These are phyloP conservation scores for Colletotrichum liriopes DNA, from an alignment of 2,329 filamentous ascomycete genomes.

Conservation along the genomic window DNA sequence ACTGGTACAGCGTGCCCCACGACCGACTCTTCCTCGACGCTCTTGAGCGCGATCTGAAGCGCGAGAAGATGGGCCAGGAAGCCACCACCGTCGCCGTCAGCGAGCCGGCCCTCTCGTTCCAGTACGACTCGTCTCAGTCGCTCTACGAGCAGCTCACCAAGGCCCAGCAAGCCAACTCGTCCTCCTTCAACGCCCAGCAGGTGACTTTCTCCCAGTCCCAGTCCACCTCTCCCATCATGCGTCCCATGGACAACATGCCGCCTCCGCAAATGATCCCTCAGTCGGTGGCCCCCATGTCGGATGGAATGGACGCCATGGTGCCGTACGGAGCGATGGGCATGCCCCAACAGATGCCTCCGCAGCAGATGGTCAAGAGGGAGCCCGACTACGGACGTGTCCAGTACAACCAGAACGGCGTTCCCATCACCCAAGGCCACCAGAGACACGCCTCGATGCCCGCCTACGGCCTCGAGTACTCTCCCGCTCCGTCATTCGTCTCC, in stretches of 20 bases:
- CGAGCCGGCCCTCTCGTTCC: conserved; percentile 97
- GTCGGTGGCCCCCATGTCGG: conserved; percentile 69
- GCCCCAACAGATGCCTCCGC: conserved; percentile 42
- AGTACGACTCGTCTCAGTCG: conserved; percentile 99
- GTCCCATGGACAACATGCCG: conserved; percentile 94
- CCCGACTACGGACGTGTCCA: conserved; percentile 85
- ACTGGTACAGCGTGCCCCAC: conserved; percentile 99
- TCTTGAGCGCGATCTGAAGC: conserved; percentile 95
- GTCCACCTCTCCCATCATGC: conserved; percentile 89
- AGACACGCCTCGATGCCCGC: conserved; percentile 99
- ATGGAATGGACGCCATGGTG: conserved; percentile 81
- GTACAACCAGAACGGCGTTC: conserved; percentile 93
- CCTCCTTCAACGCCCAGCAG: conserved; percentile 90
- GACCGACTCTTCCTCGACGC: conserved; percentile 98
- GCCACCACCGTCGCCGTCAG: conserved; percentile 96
- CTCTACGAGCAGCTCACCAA: conserved; percentile 99
- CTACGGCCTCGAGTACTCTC: conserved; percentile 95
- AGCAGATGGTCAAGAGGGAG: conserved; percentile 89
- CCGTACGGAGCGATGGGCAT: conserved; percentile 76
- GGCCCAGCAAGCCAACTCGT: conserved; percentile 98
- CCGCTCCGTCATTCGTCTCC: conserved; percentile 97
- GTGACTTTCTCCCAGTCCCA: conserved; percentile 80
- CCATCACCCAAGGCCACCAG: conserved; percentile 86
- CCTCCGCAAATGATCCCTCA: conserved; percentile 85
- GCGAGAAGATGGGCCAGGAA: conserved; percentile 99